A percentile compares a stretch with the other conserved stretches of the same genome.
phyloP scores from a whole-genome alignment of 345 rosid species.

The Eucalyptus decipiens region DNA sequence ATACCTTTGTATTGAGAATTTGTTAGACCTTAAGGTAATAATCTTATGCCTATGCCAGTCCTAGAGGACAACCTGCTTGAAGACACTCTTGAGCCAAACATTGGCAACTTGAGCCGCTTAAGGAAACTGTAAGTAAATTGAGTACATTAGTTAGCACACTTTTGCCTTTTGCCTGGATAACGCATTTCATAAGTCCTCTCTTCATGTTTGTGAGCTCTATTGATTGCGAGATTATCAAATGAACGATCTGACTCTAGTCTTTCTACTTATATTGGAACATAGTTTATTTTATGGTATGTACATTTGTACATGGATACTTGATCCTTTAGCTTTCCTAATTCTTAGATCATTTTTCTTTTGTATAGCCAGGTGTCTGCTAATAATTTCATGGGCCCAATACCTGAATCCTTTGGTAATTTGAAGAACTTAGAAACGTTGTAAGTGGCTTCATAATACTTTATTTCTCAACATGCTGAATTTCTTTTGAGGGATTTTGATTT shows the following conservation, averaged over 20 bases:
- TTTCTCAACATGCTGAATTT: neutral
- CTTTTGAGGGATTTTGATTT: neutral
- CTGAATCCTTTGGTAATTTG: slow-evolving; percentile 48
- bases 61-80: slow-evolving; percentile 47
- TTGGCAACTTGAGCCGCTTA: slow-evolving; percentile 53
- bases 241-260: neutral
- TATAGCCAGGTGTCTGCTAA: slow-evolving; percentile 61
- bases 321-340: neutral
- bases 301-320: neutral
- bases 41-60: slow-evolving; percentile 8
- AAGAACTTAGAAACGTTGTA: slow-evolving; percentile 69
- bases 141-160: neutral
- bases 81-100: slow-evolving; percentile 45
- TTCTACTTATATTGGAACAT: neutral
- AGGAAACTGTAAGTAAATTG: slow-evolving; percentile 27
- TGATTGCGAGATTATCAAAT: neutral
- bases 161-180: neutral
- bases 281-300: neutral
- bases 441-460: slow-evolving; percentile 5
- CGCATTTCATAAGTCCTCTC: too few species aligned
- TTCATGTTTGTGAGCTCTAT: too few species aligned
- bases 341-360: neutral
- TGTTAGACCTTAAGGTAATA: neutral
- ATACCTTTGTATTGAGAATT: neutral
- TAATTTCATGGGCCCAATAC: slow-evolving; percentile 67